Evolutionary conservation across 441 rosid species (phyloP).

Genomic region (Bocquillonia castaneifolia): DNA sequence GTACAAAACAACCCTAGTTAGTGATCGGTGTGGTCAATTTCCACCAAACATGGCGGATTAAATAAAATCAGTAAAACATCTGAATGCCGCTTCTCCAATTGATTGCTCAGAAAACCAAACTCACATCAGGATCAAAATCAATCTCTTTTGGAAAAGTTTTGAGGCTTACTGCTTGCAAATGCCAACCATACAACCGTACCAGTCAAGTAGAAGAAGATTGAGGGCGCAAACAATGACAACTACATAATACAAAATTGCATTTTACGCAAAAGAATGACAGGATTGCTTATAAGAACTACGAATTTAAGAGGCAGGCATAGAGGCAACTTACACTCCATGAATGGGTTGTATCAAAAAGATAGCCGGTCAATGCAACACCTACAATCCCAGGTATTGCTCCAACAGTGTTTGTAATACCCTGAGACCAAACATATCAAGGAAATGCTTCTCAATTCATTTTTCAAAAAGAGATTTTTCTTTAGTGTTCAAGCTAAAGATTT

Average conservation of each 20-base stretch:
- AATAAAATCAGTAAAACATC: conserved; percentile 10
- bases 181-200: conserved; percentile 84
- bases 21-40: conserved; percentile 6
- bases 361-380: conserved; percentile 89
- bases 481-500: background rate
- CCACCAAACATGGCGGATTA: conserved; percentile 20
- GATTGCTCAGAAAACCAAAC: conserved; percentile 16
- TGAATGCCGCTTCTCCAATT: conserved; percentile 12
- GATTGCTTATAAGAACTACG: background rate
- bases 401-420: conserved; percentile 91
- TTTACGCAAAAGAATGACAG: background rate
- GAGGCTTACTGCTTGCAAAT: conserved; percentile 86
- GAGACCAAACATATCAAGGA: conserved; percentile 15
- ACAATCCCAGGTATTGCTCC: conserved; percentile 93
- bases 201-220: conserved; percentile 87
- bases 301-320: background rate
- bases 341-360: conserved; percentile 83
- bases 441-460: background rate
- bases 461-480: background rate
- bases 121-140: conserved; percentile 20
- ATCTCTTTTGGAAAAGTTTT: conserved; percentile 50
- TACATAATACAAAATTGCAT: conserved; percentile 27
- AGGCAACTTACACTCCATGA: conserved; percentile 84
- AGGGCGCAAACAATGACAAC: conserved; percentile 76
- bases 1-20: conserved; percentile 9